Percentiles rank a stretch among this genome's conserved stretches.
Evolutionary conservation across 176 grass and related monocot genomes (phyloP).

Genomic region (Cenchrus purpureus): DNA sequence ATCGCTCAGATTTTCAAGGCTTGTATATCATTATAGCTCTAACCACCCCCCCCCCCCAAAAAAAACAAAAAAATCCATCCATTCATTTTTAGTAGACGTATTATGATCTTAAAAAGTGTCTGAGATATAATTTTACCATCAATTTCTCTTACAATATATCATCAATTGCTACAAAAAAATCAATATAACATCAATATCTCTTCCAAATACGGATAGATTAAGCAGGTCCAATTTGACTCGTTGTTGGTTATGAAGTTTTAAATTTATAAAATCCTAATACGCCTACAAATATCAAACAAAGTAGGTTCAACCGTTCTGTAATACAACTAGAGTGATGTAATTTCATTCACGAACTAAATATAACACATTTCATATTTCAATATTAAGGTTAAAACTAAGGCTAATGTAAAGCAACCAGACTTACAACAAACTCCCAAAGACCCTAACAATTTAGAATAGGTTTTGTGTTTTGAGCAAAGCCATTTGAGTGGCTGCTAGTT

Average conservation of each 20-base stretch:
- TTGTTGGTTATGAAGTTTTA: too few species aligned
- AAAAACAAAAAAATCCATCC: neutral
- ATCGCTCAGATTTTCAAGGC: neutral
- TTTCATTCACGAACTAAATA: constrained; percentile 21
- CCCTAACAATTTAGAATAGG: neutral
- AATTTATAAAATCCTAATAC: too few species aligned
- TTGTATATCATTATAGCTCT: neutral
- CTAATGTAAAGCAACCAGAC: neutral
- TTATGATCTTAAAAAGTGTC: too few species aligned
- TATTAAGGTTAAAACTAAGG: neutral
- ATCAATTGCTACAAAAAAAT: too few species aligned
- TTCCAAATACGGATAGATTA: too few species aligned
- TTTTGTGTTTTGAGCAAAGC: neutral
- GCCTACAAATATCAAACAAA: neutral
- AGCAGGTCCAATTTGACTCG: too few species aligned
- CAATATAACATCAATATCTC: too few species aligned
- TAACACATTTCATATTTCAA: neutral
- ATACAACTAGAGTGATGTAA: neutral
- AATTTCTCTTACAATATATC: too few species aligned
- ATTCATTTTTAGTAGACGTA: neutral
- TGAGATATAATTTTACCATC: too few species aligned
- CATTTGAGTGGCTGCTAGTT: too few species aligned
- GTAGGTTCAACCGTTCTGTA: neutral
- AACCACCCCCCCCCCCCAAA: neutral
- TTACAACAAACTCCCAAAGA: neutral